Percentiles rank a stretch among this genome's conserved stretches.
Conservation (phyloP, 2,329 filamentous ascomycete genomes). For the Cryphonectria naterciae region DNA sequence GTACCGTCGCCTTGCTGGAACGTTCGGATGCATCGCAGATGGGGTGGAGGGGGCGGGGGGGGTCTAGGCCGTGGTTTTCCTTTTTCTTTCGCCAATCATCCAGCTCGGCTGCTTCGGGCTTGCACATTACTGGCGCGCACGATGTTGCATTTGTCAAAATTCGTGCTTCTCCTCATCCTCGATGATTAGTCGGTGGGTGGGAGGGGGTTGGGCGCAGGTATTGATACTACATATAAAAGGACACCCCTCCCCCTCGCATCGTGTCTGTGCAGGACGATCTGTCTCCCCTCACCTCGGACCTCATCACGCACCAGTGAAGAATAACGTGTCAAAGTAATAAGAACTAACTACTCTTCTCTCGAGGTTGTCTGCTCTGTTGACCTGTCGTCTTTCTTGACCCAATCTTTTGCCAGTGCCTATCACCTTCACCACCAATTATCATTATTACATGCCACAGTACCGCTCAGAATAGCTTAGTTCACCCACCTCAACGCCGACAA, state of each 20-base stretch:
- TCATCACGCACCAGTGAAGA: neutral
- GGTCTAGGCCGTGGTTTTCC: neutral
- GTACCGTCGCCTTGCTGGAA: constrained; percentile 17
- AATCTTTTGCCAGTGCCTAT: neutral
- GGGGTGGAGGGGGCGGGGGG: no score
- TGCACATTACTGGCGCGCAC: constrained; percentile 5
- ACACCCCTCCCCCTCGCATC: constrained; percentile 2
- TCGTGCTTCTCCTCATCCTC: neutral
- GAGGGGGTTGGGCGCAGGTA: constrained; percentile 1
- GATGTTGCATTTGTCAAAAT: constrained; percentile 9
- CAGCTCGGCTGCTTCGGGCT: constrained; percentile 17
- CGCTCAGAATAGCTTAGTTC: neutral
- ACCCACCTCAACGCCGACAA: constrained; percentile 3
- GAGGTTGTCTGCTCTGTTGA: neutral
- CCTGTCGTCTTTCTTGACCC: neutral
- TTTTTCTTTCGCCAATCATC: neutral
- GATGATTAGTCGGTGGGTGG: neutral
- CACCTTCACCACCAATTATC: neutral
- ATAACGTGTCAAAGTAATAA: neutral
- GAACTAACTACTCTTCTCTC: neutral
- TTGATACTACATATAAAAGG: constrained; percentile 12
- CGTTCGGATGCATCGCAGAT: constrained; percentile 17
- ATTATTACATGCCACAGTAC: neutral
- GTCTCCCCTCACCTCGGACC: neutral
- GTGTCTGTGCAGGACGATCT: neutral